Base-by-base conservation (phyloP, 2,329 filamentous ascomycete species). In the Arthrocladium fulminans region DNA sequence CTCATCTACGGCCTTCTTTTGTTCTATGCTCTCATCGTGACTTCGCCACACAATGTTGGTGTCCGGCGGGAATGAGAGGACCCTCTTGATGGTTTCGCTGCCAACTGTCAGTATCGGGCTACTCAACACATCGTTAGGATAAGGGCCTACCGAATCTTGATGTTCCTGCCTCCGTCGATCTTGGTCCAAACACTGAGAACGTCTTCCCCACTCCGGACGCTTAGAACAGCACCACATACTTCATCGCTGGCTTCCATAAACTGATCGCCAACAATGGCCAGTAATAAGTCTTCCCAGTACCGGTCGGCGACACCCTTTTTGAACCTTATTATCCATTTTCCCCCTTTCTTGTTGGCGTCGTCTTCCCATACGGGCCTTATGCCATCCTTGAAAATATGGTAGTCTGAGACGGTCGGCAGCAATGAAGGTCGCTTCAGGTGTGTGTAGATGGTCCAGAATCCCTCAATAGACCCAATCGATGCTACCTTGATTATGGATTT, bases 341-440 rank as follows among this genome's bases (percentile, higher is more conserved):
- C 92, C 47, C 92, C 92, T 58, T 83, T 84, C 67, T 88, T 92
- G 71, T 98, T 98, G 65, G 94, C 88, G 40, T 95, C 88, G 59
- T 98, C 92, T 67, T 98, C 92, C 92, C 92, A 98, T 59, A 98
- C 92, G 19, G 92, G 92, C 52, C 92, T 82, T 53, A 98, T 89
- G 47, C 89, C 90, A 63, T 92, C 88, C 46, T 92, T 94, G 74
- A 98, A 98, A 51, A 98, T 83, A 65, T 98, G 92, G 64, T 96
- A 98, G 68, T 98, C 92, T 20, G 89, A 96, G 24, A 97, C 90
- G 3, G 90, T 83, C 5, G 90, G 90, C 50, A 98, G 74, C 27
- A 77, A 73, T 29, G 89, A 97, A 2, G 94, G 92, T 23, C 86
- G 81, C 71, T 94, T 94, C 41, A 98, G 76, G 66, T 97, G 88